Evolutionary conservation across 176 grass and related monocot species (phyloP), one percentile per base, ranked within the genome.

Genomic region (Eleusine coracana): DNA sequence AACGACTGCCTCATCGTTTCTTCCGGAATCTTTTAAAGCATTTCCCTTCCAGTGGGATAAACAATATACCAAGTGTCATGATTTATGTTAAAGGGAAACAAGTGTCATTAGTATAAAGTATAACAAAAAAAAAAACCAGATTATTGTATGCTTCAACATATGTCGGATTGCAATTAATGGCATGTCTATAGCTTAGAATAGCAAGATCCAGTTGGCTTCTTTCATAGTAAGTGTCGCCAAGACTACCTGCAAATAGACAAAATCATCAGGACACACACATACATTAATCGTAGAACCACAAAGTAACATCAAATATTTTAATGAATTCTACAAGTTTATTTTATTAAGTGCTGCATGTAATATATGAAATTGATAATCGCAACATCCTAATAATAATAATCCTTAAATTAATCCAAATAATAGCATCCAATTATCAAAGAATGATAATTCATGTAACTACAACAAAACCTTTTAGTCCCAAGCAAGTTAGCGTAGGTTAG

Each of bases 1-100:
- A 73, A 71, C 90, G 42, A 93, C 87, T 84, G 94, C 89, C 58
- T 97, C 94, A 55, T 97, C 94, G 10, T 90, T 82, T 86, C 78
- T 91, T 67, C 94, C 94, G 84, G 87, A 66, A 90, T 97, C 94
- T 91, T 97, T 97, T 59, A 97, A 82, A 73, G 89, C 91, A 86
- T 93, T 97, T 20, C 94, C 94, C 94, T 97, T 42, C 10, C n/a
- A 54, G 14, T 66, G 29, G 21, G 74, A 80, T 51, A 74, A 29
- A 52, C 28, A 7, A 65, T n/a, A 41, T 20, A 28, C 49, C 9
- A 74, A 46, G 14, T 74, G 13, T 50, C 46, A 66, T 75, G 29
- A 10, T 68, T 80, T 61, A 37, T 3, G 6, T 27, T n/a, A 11
- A 49, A 31, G 72, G 71, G 54, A 39, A 60, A 76, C 71, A 54